phyloP scores from a whole-genome alignment of 768 basidiomycete genomes.

The Boletus patriciae region DNA sequence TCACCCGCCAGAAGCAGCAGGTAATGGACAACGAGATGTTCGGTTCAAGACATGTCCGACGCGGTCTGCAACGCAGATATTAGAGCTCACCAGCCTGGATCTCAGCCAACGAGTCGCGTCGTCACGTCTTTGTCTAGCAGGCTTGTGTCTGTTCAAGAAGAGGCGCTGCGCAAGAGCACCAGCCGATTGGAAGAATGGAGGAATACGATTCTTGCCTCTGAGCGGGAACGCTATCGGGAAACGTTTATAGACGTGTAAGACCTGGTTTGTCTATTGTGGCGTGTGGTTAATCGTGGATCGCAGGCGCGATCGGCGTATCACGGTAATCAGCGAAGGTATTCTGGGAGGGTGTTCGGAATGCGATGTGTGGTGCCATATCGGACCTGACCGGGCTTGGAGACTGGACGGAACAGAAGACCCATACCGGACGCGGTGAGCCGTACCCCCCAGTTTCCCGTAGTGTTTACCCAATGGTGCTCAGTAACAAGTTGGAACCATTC shows the following conservation, averaged over 20 bases:
- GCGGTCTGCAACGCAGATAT: conserved; percentile 40
- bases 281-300: not conserved
- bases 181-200: conserved; percentile 71
- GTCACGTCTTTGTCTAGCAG: conserved; percentile 8
- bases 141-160: conserved; percentile 25
- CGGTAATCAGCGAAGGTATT: conserved; percentile 59
- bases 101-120: not conserved
- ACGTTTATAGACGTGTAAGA: conserved; percentile 67
- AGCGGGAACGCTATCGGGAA: conserved; percentile 71
- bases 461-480: conserved; percentile 29
- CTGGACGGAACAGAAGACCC: conserved; percentile 94
- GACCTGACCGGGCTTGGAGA: conserved; percentile 58
- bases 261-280: not conserved
- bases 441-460: not conserved
- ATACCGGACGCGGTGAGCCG: conserved; percentile 70
- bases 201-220: conserved; percentile 62
- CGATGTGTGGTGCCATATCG: conserved; percentile 74
- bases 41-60: conserved; percentile 6
- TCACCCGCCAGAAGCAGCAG: conserved; percentile 69
- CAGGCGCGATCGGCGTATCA: conserved; percentile 77
- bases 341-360: conserved; percentile 68
- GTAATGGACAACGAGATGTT: conserved; percentile 38
- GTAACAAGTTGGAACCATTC: conserved; percentile 76
- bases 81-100: conserved; percentile 51
- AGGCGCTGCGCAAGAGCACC: conserved; percentile 60